Conservation (phyloP, 148 eudicot species). For the Drosera capensis region DNA sequence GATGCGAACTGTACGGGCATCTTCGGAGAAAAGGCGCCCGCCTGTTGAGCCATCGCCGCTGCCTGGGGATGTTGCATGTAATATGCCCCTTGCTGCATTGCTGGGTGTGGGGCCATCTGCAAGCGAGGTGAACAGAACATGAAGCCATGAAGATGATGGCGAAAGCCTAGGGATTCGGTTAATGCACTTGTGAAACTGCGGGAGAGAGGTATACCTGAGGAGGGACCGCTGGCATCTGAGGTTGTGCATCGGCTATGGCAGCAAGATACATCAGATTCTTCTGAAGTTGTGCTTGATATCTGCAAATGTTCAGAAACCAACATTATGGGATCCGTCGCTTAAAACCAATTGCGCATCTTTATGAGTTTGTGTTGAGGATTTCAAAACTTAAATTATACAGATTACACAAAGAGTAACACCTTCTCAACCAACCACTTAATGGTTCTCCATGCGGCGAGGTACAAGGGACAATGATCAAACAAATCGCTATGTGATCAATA, state of each 20-base stretch:
- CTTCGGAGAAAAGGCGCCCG: slow-evolving; percentile 47
- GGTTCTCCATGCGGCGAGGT: too few relatives aligned
- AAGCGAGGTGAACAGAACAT: neutral
- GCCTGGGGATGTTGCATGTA: slow-evolving; percentile 83
- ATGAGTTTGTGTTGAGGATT: too few relatives aligned
- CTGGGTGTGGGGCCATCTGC: slow-evolving; percentile 72
- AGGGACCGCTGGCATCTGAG: slow-evolving; percentile 69
- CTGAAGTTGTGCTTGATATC: slow-evolving; percentile 94
- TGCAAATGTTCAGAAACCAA: slow-evolving; percentile 9
- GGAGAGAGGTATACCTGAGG: slow-evolving; percentile 29
- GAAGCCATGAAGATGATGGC: too few relatives aligned
- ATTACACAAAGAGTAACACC: too few relatives aligned
- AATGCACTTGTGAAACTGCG: neutral
- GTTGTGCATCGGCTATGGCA: slow-evolving; percentile 97
- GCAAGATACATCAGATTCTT: slow-evolving; percentile 96
- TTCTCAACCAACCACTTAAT: too few relatives aligned
- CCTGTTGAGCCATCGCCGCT: slow-evolving; percentile 59
- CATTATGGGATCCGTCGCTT: too few relatives aligned
- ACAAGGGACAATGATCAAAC: too few relatives aligned
- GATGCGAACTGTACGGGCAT: slow-evolving; percentile 42
- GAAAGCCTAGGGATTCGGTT: neutral
- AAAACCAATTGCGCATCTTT: too few relatives aligned
- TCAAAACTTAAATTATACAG: too few relatives aligned
- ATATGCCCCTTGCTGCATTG: slow-evolving; percentile 76
- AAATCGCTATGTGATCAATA: too few relatives aligned